Evolutionary conservation across 441 rosid genomes (phyloP).

Genomic region (Melianthus villosus): DNA sequence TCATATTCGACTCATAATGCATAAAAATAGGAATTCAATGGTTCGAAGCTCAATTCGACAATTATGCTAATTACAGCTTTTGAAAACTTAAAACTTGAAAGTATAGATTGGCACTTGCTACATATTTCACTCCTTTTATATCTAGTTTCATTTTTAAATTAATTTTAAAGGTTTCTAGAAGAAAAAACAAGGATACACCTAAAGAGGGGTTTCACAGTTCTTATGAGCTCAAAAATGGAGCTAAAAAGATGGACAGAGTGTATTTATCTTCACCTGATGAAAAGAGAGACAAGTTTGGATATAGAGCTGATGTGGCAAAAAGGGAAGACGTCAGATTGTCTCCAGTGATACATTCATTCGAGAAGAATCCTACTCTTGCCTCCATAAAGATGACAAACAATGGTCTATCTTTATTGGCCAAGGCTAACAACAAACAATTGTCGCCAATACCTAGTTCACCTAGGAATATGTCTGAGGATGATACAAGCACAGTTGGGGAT

Average conservation of each 20-base stretch:
- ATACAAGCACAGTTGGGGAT: slow-evolving; percentile 29
- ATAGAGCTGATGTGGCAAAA: slow-evolving; percentile 21
- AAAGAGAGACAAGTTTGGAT: slow-evolving; percentile 35
- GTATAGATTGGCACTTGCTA: slow-evolving; percentile 1
- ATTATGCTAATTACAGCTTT: background rate
- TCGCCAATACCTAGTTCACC: slow-evolving; percentile 50
- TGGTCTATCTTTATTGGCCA: slow-evolving; percentile 63
- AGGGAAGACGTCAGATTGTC: slow-evolving; percentile 38
- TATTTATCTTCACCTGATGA: slow-evolving; percentile 52
- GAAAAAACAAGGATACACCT: slow-evolving; percentile 58
- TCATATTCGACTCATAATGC: no score
- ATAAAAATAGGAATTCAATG: no score
- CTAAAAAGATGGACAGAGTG: slow-evolving; percentile 35
- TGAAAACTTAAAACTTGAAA: background rate
- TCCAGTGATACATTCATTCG: slow-evolving; percentile 12
- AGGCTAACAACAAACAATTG: slow-evolving; percentile 39
- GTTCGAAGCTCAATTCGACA: background rate
- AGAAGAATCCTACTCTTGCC: slow-evolving; percentile 24
- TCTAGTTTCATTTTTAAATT: no score
- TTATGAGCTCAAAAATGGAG: slow-evolving; percentile 44
- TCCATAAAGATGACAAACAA: slow-evolving; percentile 47
- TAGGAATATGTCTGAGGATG: slow-evolving; percentile 54
- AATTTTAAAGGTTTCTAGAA: slow-evolving; percentile 54
- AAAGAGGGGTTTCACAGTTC: slow-evolving; percentile 31
- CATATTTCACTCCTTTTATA: slow-evolving; percentile 7